A percentile compares a stretch with the other conserved stretches of the same genome.
Evolutionary conservation across 2,329 filamentous ascomycete genomes (phyloP).

Genomic region (Cercospora sesami): DNA sequence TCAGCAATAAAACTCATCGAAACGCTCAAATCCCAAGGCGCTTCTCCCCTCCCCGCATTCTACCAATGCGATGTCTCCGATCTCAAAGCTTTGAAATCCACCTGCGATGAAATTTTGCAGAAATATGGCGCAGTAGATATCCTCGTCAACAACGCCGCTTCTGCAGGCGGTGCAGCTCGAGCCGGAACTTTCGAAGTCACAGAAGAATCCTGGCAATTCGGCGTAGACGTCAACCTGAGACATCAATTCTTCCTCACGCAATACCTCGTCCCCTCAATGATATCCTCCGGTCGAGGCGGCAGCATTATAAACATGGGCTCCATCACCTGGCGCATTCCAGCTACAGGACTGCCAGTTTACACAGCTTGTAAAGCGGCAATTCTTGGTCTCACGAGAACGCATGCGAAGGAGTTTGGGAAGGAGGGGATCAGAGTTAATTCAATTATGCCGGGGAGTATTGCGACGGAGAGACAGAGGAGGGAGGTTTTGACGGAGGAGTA

Average conservation of each 20-base stretch:
- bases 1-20: conserved; percentile 52
- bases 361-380: conserved; percentile 35
- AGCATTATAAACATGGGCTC: conserved; percentile 52
- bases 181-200: conserved; percentile 61
- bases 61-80: conserved; percentile 54
- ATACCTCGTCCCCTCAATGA: conserved; percentile 59
- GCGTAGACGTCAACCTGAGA: conserved; percentile 64
- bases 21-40: conserved; percentile 35
- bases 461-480: conserved; percentile 36
- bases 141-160: conserved; percentile 63
- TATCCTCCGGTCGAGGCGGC: conserved; percentile 54
- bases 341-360: conserved; percentile 33
- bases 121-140: conserved; percentile 55
- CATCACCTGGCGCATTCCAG: conserved; percentile 35
- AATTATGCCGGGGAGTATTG: conserved; percentile 37
- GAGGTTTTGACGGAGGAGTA: conserved; percentile 38
- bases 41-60: conserved; percentile 29
- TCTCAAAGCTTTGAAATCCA: conserved; percentile 51
- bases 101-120: conserved; percentile 47
- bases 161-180: conserved; percentile 58
- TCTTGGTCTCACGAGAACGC: conserved; percentile 34
- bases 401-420: conserved; percentile 34
- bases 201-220: conserved; percentile 64
- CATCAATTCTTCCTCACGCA: conserved; percentile 62
- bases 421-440: conserved; percentile 34